Percentiles rank a stretch among this genome's conserved stretches.
phyloP scores from a whole-genome alignment of 2,329 filamentous ascomycete species.

The Escovopsis weberi region DNA sequence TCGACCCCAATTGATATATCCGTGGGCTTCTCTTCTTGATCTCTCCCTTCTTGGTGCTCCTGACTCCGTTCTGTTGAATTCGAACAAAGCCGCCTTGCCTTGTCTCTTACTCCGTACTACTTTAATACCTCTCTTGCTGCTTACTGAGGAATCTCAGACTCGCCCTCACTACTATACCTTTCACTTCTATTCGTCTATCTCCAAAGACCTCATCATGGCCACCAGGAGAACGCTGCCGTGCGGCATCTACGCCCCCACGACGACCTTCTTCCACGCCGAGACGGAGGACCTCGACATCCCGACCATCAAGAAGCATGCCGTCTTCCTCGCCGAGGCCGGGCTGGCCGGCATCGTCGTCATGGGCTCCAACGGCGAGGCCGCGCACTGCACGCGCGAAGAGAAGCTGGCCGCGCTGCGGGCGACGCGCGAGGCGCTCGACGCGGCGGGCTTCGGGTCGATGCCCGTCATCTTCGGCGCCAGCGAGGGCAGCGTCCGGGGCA shows the following conservation, averaged over 20 bases:
- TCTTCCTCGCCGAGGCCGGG: conserved; percentile 61
- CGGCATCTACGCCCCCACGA: conserved; percentile 77
- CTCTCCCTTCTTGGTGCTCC: too few species aligned
- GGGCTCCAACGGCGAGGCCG: conserved; percentile 84
- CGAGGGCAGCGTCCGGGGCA: conserved; percentile 67
- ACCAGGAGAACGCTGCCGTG: conserved; percentile 48
- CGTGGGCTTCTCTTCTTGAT: too few species aligned
- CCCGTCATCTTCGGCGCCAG: conserved; percentile 73
- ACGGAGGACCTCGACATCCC: conserved; percentile 76
- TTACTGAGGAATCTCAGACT: too few species aligned
- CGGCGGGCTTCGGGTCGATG: conserved; percentile 59
- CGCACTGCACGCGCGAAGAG: conserved; percentile 67
- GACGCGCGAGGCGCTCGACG: conserved; percentile 69
- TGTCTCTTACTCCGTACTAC: too few species aligned
- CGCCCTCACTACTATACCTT: too few species aligned
- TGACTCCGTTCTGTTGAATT: too few species aligned
- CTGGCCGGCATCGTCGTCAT: conserved; percentile 72
- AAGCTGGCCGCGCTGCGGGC: conserved; percentile 61
- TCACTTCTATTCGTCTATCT: conserved; percentile 3
- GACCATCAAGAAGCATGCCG: conserved; percentile 65
- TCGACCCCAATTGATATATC: too few species aligned
- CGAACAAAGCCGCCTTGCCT: too few species aligned
- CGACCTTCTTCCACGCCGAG: conserved; percentile 77
- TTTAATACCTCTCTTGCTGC: too few species aligned
- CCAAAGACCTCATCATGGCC: conserved; percentile 8